Evolutionary conservation across 768 basidiomycete species (phyloP), one percentile per base, ranked within the genome.

Genomic region (Phylloporus rhodoxanthus): DNA sequence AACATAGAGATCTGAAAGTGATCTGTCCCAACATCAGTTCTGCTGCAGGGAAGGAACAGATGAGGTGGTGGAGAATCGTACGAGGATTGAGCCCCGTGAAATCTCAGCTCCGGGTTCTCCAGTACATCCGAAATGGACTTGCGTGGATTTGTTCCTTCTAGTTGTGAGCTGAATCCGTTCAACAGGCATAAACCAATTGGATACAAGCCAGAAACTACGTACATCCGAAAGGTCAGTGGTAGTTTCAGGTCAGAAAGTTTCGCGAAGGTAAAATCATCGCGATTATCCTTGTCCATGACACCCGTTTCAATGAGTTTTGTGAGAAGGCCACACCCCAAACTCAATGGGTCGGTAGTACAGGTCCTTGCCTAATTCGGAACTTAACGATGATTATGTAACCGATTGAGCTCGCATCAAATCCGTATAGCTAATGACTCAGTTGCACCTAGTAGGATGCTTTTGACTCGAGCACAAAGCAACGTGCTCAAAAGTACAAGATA

Each of bases 251-350:
- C 89, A 47, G 87, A 88, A 17, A 93, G 80, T 64, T 86, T 86
- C 6, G 91, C 93, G 63, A 95, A 96, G 2, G 91, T 92, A 60
- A 93, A 91, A 66, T 96, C 92, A 58, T 92, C 88, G 30, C 86
- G 75, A 60, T 81, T 79, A 56, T 79, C 79, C 56, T 79, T 79
- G 67, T 79, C 78, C 78, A 79, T 80, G 47, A 23, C 15, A 9
- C 23, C 17, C 3, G 34, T 36, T 36, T 17, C n/a, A 19, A 19
- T 8, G 34, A n/a, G 33, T 15, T 33, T 34, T 34, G 14, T 15
- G 17, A 13, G 20, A 38, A 19, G 8, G 8, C 34, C 11, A 38
- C 13, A 2, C 34, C 10, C 30, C 2, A 34, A 17, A 3, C 8
- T 23, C 10, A 14, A 23, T 39, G 21, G 20, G 10, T 19, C 5